Conservation (phyloP, 1,284 basidiomycete species). For the Ceraceosorus guamensis region DNA sequence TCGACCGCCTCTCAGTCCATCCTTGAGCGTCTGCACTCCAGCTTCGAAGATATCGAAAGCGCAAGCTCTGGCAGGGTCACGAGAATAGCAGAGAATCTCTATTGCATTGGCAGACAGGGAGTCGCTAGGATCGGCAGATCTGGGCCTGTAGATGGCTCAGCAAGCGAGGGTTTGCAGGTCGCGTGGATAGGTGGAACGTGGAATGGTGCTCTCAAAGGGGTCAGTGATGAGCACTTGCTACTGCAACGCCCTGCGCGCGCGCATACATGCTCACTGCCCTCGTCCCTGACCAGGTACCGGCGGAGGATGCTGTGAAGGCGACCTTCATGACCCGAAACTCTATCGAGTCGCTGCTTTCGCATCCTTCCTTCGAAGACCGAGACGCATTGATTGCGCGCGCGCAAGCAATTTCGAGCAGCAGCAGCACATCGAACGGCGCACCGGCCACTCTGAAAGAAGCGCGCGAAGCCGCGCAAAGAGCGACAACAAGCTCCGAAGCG, state of each 20-base stretch:
- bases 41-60: not conserved
- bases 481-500: slow-evolving; percentile 9
- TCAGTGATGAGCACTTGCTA: not conserved
- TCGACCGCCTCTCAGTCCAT: not conserved
- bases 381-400: too few species aligned
- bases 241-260: not conserved
- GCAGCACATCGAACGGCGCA: slow-evolving; percentile 6
- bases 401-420: too few species aligned
- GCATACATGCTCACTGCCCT: slow-evolving; percentile 1
- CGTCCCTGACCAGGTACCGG: not conserved
- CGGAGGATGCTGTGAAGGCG: slow-evolving; percentile 9
- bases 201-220: slow-evolving; percentile 5
- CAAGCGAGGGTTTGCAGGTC: slow-evolving; percentile 7
- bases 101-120: slow-evolving; percentile 22
- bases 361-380: slow-evolving; percentile 14
- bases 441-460: slow-evolving; percentile 31
- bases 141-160: too few species aligned
- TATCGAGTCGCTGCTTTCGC: slow-evolving; percentile 16
- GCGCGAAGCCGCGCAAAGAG: slow-evolving; percentile 6
- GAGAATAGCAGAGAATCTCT: slow-evolving; percentile 24
- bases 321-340: slow-evolving; percentile 12
- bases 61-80: too few species aligned
- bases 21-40: not conserved
- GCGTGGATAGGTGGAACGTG: slow-evolving; percentile 8
- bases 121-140: not conserved